Evolutionary conservation across 192 early-diverging fungal genomes (phyloP), one percentile per base, ranked within the genome.

Genomic region (Coemansia pectinata): DNA sequence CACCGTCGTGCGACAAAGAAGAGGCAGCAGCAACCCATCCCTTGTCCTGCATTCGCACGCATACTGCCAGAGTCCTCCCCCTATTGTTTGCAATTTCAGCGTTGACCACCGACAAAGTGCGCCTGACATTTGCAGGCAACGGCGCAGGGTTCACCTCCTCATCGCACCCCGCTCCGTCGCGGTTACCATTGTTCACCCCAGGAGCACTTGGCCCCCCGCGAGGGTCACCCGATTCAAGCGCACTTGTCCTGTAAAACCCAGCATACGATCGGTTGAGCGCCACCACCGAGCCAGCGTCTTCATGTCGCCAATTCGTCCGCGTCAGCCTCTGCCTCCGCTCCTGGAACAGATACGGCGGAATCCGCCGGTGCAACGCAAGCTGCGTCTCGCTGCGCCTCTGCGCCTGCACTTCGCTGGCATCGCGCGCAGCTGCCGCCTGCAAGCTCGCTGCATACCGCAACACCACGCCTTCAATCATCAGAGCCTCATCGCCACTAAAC

Each of bases 11-110:
- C 36, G 21, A 48, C 47, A 36, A 4, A 1, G 62, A 65, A 0
- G 59, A 27, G 27, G 27, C 17, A 5, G 60, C 80, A 63, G 80
- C 62, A 21, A 83, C 72, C 80, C 80, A 83, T 5, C 80, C 80
- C 60, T 83, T 83, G 63, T 83, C 76, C 19, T 83, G 74, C 80
- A 83, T 83, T 11, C 80, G 23, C 17, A 76, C 75, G 39, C 75
- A 83, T 4, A 83, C 50, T 12, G 66, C 65, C 23, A 47, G 21
- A 19, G 25, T 47, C 15, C 47, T 27, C n/a, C 21, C 27, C 1
- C 23, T 33, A 50, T 61, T 53, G 62, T 66, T 62, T 31, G 33
- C 33, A 25, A 75, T 62, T 41, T 76, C 79, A 14, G 59, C 60
- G 45, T 61, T 64, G n/a, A 67, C 64, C 23, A 72, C 62, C n/a